Conservation (phyloP, 106 monocot genomes). For the Apostasia ramifera region DNA sequence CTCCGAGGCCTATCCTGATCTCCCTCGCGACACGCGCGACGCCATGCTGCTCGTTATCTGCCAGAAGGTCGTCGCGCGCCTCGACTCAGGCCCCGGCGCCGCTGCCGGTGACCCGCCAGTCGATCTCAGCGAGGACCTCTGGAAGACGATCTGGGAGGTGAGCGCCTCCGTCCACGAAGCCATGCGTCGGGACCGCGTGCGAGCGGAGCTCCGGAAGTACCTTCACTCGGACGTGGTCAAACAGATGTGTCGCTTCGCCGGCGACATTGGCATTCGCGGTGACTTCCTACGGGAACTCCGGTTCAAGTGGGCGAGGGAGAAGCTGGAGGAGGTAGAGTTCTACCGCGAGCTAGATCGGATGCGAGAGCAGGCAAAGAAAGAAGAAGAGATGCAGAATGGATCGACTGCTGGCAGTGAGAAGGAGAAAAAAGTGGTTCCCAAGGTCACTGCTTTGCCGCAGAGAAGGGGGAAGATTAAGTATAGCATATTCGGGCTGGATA, state of each 20-base stretch:
- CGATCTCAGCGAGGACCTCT: slow-evolving; percentile 78
- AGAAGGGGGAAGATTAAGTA: slow-evolving; percentile 73
- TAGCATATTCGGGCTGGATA: slow-evolving; percentile 75
- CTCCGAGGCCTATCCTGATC: slow-evolving; percentile 40
- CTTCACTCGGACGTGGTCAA: slow-evolving; percentile 84
- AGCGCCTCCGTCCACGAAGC: slow-evolving; percentile 49
- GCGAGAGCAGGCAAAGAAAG: slow-evolving; percentile 23
- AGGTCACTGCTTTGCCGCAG: slow-evolving; percentile 38
- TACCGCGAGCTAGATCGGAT: slow-evolving; percentile 36
- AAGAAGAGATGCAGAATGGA: slow-evolving; percentile 9
- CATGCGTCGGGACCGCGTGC: slow-evolving; percentile 51
- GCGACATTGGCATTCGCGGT: slow-evolving; percentile 70
- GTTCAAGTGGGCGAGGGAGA: slow-evolving; percentile 91
- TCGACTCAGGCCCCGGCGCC: slow-evolving; percentile 17
- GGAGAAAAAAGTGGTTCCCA: background rate
- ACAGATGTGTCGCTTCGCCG: slow-evolving; percentile 85
- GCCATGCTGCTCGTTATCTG: slow-evolving; percentile 75
- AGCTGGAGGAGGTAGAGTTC: slow-evolving; percentile 75
- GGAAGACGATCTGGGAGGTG: slow-evolving; percentile 55
- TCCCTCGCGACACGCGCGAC: slow-evolving; percentile 36
- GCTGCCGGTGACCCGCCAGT: slow-evolving; percentile 13
- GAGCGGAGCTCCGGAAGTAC: slow-evolving; percentile 65
- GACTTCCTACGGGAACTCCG: slow-evolving; percentile 70
- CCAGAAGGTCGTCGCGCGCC: slow-evolving; percentile 44
- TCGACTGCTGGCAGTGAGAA: background rate